Evolutionary conservation across 2,329 filamentous ascomycete genomes (phyloP).

Genomic region (Grosmannia penicillata): DNA sequence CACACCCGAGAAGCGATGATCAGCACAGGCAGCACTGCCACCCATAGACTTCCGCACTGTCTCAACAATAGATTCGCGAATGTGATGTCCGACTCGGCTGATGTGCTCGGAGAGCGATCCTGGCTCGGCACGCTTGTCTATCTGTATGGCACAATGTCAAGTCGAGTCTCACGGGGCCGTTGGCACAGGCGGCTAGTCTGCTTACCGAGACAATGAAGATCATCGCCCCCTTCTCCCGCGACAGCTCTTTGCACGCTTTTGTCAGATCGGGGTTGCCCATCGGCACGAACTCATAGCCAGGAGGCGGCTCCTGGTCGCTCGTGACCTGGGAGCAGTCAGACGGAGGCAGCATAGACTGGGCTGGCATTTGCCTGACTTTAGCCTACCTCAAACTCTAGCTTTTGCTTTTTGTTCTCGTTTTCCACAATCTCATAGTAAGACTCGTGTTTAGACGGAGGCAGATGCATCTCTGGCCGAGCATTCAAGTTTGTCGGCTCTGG

Average conservation of each 20-base stretch:
- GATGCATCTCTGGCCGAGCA: constrained; percentile 15
- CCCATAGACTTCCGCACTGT: constrained; percentile 26
- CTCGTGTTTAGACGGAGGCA: constrained; percentile 37
- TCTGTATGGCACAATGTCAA: background rate
- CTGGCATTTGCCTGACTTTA: no score
- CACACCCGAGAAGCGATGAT: constrained; percentile 12
- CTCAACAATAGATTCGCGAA: constrained; percentile 43
- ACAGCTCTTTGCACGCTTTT: constrained; percentile 47
- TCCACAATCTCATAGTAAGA: constrained; percentile 50
- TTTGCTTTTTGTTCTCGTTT: constrained; percentile 50
- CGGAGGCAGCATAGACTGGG: no score
- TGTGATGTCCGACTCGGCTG: constrained; percentile 45
- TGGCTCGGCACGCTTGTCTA: background rate
- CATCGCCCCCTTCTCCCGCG: constrained; percentile 45
- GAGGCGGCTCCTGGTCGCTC: constrained; percentile 34
- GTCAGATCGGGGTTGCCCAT: constrained; percentile 48
- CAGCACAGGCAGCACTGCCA: constrained; percentile 14
- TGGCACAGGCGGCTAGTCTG: no score
- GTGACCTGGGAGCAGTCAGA: constrained; percentile 41
- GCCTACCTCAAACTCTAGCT: constrained; percentile 46
- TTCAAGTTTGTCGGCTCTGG: constrained; percentile 10
- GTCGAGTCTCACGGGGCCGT: no score
- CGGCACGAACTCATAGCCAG: constrained; percentile 48
- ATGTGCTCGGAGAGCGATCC: constrained; percentile 31
- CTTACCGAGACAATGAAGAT: constrained; percentile 53